Evolutionary conservation across 2,329 filamentous ascomycete species (phyloP), one percentile per base, ranked within the genome.

Genomic region (Bimuria novae-zelandiae): DNA sequence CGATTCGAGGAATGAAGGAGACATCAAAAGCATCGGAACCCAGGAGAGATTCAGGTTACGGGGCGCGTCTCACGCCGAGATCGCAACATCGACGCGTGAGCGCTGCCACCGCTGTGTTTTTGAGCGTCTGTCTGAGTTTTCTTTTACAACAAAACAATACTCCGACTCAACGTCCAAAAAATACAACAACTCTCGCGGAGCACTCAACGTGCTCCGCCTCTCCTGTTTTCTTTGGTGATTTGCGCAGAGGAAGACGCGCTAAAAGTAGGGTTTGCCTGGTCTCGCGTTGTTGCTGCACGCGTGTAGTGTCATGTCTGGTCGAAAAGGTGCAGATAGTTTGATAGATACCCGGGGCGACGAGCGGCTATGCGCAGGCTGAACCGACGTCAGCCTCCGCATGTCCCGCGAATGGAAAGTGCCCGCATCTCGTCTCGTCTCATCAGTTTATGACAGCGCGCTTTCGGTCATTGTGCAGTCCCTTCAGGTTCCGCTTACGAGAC

Each of bases 91-190:
- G 80, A 76, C 63, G 79, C 76, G 73, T 73, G 73, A 55, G 61
- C 61, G 65, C 74, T 75, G 70, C 59, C 66, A 72, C 73, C 76
- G 75, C 74, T 63, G 60, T 62, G 65, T 65, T 72, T 82, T 87
- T 82, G 83, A 82, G 80, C 82, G 79, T 80, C 77, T 84, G 85
- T 85, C 82, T 84, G 84, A 84, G 82, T 88, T 84, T 83, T 82
- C 58, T 90, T 90, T 89, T 88, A 81, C 86, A 90, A 90, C 87
- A 84, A 89, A 90, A 89, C 89, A 70, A 69, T 63, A 86, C 82
- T 78, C 80, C 86, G 83, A 83, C 84, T 89, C 87, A 89, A 90
- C 86, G 84, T 84, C 84, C 84, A 84, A 84, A 86, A 82, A 81
- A 81, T 80, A 51, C 74, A 55, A 68, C 68, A 61, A 64, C 62